Conservation (phyloP, 2,329 filamentous ascomycete genomes). For the Knufia petricola region DNA sequence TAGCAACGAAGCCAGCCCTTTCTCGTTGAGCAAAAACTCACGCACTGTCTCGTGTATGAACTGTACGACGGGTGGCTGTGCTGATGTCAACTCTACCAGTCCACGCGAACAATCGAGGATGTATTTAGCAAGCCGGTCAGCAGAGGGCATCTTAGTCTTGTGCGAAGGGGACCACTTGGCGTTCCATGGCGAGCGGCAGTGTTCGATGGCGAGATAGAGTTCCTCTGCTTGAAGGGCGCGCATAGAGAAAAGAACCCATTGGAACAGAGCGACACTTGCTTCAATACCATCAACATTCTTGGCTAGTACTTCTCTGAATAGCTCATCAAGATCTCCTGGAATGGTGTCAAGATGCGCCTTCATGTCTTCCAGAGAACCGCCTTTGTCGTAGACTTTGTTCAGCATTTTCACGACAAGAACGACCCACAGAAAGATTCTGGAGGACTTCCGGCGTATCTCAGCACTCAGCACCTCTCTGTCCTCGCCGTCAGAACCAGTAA, state of each 20-base stretch:
- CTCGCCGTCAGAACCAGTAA: constrained; percentile 13
- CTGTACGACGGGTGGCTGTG: constrained; percentile 22
- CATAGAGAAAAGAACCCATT: constrained; percentile 17
- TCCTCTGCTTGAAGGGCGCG: constrained; percentile 32
- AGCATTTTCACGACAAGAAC: constrained; percentile 35
- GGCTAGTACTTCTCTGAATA: constrained; percentile 17
- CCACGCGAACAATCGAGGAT: constrained; percentile 26
- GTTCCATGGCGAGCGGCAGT: constrained; percentile 1
- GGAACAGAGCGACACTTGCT: constrained; percentile 24
- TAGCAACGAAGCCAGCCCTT: constrained; percentile 14
- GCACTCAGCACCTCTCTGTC: too few relatives aligned
- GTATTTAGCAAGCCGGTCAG: constrained; percentile 6
- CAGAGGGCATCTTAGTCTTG: background rate
- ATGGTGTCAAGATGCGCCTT: constrained; percentile 27
- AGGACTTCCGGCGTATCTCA: constrained; percentile 3
- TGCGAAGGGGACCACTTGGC: constrained; percentile 1
- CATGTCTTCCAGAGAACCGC: constrained; percentile 29
- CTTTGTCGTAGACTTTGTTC: constrained; percentile 28
- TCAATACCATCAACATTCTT: constrained; percentile 7
- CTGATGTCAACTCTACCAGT: constrained; percentile 23
- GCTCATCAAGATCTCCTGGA: constrained; percentile 21
- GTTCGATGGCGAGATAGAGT: too few relatives aligned
- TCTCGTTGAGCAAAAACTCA: constrained; percentile 28
- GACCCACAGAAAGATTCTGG: constrained; percentile 37
- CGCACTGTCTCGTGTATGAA: constrained; percentile 31